A percentile compares a stretch with the other conserved stretches of the same genome.
Conservation (phyloP, 2,329 filamentous ascomycete genomes). For the Hypoxylon rubiginosum region DNA sequence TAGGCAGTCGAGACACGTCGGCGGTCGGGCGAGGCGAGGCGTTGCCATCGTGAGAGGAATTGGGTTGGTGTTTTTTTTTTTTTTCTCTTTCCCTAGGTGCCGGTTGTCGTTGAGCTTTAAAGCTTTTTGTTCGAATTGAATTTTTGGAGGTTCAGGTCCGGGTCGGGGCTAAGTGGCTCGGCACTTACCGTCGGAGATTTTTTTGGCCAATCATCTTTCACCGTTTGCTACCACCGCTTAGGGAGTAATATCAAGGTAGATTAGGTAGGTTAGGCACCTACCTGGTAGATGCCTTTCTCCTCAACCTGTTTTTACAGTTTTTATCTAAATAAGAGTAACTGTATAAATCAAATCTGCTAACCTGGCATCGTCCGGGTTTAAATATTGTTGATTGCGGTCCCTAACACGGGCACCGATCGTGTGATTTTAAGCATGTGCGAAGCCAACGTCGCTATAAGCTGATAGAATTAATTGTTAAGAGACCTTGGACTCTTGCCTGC, state of each 20-base stretch:
- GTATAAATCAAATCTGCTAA: background rate
- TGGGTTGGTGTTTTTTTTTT: background rate
- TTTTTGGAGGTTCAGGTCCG: slow-evolving; percentile 21
- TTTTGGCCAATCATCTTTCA: slow-evolving; percentile 27
- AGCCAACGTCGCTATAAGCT: background rate
- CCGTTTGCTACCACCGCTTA: background rate
- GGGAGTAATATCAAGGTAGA: background rate
- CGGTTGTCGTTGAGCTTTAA: slow-evolving; percentile 12
- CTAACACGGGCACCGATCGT: background rate
- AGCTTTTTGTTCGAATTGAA: slow-evolving; percentile 32
- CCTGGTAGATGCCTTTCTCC: background rate
- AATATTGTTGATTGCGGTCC: background rate
- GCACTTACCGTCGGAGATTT: slow-evolving; percentile 32
- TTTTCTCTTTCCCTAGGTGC: background rate
- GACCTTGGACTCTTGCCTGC: background rate
- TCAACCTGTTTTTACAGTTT: background rate
- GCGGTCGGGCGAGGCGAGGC: slow-evolving; percentile 42
- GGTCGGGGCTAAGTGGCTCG: slow-evolving; percentile 26
- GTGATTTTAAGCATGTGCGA: background rate
- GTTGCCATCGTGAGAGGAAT: slow-evolving; percentile 42
- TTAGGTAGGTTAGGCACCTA: too few relatives aligned
- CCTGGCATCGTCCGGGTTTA: background rate
- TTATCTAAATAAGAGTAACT: background rate
- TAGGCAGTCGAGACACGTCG: slow-evolving; percentile 53
- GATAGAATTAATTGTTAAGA: background rate